phyloP scores from a whole-genome alignment of 768 basidiomycete species.

The Leccinellum albellum region DNA sequence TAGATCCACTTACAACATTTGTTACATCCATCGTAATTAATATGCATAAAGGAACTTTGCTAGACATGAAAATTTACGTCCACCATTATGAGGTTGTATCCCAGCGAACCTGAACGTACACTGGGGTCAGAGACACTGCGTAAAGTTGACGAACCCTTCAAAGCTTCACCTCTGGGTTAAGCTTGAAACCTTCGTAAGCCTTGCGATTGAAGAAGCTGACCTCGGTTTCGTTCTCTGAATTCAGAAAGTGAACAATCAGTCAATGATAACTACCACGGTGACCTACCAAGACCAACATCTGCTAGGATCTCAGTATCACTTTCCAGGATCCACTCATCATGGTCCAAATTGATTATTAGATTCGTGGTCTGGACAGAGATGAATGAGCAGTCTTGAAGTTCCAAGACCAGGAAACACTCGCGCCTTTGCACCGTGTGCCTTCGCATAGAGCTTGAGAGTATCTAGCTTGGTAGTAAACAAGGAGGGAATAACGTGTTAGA shows the following conservation, averaged over 20 bases:
- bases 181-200: slow-evolving; percentile 77
- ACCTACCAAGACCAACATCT: slow-evolving; percentile 72
- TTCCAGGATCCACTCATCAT: slow-evolving; percentile 88
- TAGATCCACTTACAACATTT: slow-evolving; percentile 29
- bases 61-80: not conserved
- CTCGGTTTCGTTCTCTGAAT: slow-evolving; percentile 90
- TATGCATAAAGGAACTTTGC: slow-evolving; percentile 15
- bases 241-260: not conserved
- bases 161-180: slow-evolving; percentile 62
- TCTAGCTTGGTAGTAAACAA: slow-evolving; percentile 45
- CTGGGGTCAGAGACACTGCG: not conserved
- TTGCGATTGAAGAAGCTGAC: slow-evolving; percentile 84
- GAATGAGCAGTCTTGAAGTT: not conserved
- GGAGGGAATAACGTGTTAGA: not conserved
- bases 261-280: not conserved
- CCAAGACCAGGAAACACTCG: not conserved
- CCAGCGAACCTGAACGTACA: slow-evolving; percentile 25
- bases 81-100: slow-evolving; percentile 17
- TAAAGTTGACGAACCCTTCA: not conserved
- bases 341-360: slow-evolving; percentile 95
- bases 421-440: slow-evolving; percentile 94
- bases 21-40: slow-evolving; percentile 32
- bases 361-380: slow-evolving; percentile 72
- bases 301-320: slow-evolving; percentile 65
- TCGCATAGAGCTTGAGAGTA: slow-evolving; percentile 90